phyloP scores from a whole-genome alignment of 2,329 filamentous ascomycete genomes.

The Penicillium janthinellum region DNA sequence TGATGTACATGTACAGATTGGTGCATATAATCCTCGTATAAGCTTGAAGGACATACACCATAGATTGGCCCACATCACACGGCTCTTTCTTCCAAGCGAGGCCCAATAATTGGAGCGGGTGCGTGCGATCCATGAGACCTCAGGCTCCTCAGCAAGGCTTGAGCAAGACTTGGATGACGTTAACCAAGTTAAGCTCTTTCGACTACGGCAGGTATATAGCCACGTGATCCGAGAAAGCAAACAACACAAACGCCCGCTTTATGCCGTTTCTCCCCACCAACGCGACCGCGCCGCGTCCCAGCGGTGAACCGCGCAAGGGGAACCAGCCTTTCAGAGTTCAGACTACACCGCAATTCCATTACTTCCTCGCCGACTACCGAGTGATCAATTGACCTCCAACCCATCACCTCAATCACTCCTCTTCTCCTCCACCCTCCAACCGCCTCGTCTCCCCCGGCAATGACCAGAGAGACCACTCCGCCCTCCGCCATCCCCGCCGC shows the following conservation, averaged over 20 bases:
- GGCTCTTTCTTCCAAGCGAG: conserved; percentile 3
- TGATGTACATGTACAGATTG: not conserved
- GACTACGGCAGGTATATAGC: no score
- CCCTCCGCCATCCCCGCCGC: conserved; percentile 29
- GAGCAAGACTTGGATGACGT: not conserved
- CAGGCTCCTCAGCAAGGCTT: no score
- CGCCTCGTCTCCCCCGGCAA: conserved; percentile 27
- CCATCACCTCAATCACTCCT: not conserved
- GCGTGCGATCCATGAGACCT: not conserved
- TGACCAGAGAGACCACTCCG: conserved; percentile 49
- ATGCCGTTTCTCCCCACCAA: not conserved
- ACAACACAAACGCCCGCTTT: conserved; percentile 19
- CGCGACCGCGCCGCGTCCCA: conserved; percentile 26
- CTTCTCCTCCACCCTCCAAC: not conserved
- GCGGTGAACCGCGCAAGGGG: conserved; percentile 26
- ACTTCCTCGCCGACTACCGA: not conserved
- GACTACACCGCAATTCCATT: conserved; percentile 26
- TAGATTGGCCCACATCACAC: not conserved
- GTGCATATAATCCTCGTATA: not conserved
- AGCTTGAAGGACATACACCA: not conserved
- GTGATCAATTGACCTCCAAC: not conserved
- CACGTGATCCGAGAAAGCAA: conserved; percentile 6
- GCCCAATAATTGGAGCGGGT: not conserved
- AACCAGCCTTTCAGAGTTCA: conserved; percentile 16
- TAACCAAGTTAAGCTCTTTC: not conserved